A percentile compares a stretch with the other conserved stretches of the same genome.
Conservation (phyloP, 805 yeast species). For the Candida nanaspora region DNA sequence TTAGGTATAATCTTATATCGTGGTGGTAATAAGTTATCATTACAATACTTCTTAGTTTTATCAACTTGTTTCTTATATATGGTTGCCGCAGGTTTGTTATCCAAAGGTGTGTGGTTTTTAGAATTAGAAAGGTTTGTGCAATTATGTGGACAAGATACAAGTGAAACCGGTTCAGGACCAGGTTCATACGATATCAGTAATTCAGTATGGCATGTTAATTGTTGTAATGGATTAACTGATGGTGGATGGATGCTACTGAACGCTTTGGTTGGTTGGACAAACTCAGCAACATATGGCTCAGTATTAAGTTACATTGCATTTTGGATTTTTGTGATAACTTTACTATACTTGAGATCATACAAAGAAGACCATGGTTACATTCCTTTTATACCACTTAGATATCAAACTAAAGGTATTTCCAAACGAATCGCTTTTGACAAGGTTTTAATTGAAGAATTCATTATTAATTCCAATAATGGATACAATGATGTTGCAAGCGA, state of each 20-base stretch:
- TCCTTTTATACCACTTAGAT: slow-evolving; percentile 52
- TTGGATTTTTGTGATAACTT: slow-evolving; percentile 51
- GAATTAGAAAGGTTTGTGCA: slow-evolving; percentile 74
- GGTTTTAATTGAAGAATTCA: slow-evolving; percentile 16
- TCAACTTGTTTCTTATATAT: slow-evolving; percentile 78
- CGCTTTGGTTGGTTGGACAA: slow-evolving; percentile 91
- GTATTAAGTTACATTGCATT: slow-evolving; percentile 64
- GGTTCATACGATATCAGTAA: slow-evolving; percentile 79
- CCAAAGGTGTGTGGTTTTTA: slow-evolving; percentile 86
- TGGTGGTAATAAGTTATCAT: slow-evolving; percentile 72
- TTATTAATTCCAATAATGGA: slow-evolving; percentile 5
- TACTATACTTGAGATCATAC: slow-evolving; percentile 32
- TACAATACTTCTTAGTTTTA: slow-evolving; percentile 64
- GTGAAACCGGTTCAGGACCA: slow-evolving; percentile 88
- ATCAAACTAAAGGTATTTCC: slow-evolving; percentile 50
- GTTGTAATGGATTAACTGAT: slow-evolving; percentile 89
- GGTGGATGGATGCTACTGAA: slow-evolving; percentile 89
- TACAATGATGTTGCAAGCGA: slow-evolving; percentile 17
- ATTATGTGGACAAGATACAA: slow-evolving; percentile 76
- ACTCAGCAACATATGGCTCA: slow-evolving; percentile 87
- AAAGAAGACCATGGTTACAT: slow-evolving; percentile 55
- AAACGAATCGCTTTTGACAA: slow-evolving; percentile 27
- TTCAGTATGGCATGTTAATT: slow-evolving; percentile 91
- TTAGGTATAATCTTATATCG: slow-evolving; percentile 65
- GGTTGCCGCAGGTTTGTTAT: slow-evolving; percentile 81